Conservation (phyloP, 805 yeast species). For the Scheffersomyces ergatensis region DNA sequence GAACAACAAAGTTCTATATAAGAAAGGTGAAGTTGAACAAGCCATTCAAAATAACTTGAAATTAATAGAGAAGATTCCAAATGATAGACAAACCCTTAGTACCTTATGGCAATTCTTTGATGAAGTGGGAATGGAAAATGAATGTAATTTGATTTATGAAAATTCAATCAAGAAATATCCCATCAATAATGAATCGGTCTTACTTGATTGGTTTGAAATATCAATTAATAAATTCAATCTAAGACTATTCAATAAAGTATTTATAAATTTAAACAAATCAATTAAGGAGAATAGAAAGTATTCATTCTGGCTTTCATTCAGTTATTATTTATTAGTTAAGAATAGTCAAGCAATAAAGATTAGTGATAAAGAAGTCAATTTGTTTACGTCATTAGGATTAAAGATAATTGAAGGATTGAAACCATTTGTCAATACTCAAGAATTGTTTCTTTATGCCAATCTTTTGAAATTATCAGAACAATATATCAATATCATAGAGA, state of each 20-base stretch:
- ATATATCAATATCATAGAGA: conserved; percentile 22
- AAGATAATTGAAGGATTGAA: conserved; percentile 51
- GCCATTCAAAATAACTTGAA: conserved; percentile 29
- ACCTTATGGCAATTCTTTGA: conserved; percentile 46
- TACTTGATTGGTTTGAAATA: conserved; percentile 57
- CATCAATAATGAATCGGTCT: conserved; percentile 32
- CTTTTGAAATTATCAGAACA: conserved; percentile 41
- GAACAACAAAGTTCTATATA: conserved; percentile 30
- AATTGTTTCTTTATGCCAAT: conserved; percentile 56
- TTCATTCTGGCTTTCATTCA: conserved; percentile 56
- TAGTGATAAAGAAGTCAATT: conserved; percentile 40
- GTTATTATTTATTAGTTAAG: conserved; percentile 43
- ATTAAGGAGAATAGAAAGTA: conserved; percentile 25
- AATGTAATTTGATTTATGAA: conserved; percentile 52
- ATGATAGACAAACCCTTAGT: conserved; percentile 53
- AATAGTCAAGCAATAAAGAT: conserved; percentile 2
- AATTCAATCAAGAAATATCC: conserved; percentile 58
- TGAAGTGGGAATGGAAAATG: conserved; percentile 28
- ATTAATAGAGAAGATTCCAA: conserved; percentile 40
- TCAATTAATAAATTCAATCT: conserved; percentile 48
- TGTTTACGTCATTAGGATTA: conserved; percentile 61
- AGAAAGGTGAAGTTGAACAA: conserved; percentile 27
- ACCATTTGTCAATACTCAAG: conserved; percentile 62
- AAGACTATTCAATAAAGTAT: conserved; percentile 50
- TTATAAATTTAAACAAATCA: conserved; percentile 40